These are phyloP conservation scores for Sordariomycetes sp. DNA, from an alignment of 2,329 filamentous ascomycete genomes.

Conservation along the genomic window DNA sequence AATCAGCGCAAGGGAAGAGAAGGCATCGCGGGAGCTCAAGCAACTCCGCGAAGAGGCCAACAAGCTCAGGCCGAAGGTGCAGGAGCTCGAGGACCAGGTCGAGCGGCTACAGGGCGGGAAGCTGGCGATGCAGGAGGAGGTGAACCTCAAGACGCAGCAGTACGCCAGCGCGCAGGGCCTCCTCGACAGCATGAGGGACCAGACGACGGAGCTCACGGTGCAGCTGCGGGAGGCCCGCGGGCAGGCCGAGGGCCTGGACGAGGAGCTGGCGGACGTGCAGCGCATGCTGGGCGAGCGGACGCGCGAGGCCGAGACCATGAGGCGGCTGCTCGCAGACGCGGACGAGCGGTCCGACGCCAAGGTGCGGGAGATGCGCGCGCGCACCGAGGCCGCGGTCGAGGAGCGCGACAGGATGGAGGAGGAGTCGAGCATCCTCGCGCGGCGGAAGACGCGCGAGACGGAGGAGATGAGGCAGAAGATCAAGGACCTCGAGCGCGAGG, in stretches of 20 bases:
- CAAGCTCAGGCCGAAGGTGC: slow-evolving; percentile 50
- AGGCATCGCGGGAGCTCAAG: slow-evolving; percentile 56
- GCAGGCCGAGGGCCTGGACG: slow-evolving; percentile 76
- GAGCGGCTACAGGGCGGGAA: slow-evolving; percentile 59
- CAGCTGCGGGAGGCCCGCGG: slow-evolving; percentile 85
- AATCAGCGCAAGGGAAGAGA: slow-evolving; percentile 62
- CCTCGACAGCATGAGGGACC: slow-evolving; percentile 86
- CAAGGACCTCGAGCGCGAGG: slow-evolving; percentile 69
- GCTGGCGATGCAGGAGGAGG: slow-evolving; percentile 61
- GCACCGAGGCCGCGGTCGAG: slow-evolving; percentile 83
- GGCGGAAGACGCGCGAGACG: slow-evolving; percentile 68
- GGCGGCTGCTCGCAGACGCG: slow-evolving; percentile 74
- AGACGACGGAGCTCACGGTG: slow-evolving; percentile 75
- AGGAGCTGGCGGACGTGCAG: slow-evolving; percentile 84
- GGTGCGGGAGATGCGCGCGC: slow-evolving; percentile 78
- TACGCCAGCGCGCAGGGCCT: slow-evolving; percentile 77
- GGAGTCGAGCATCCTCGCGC: slow-evolving; percentile 67
- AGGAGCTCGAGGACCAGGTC: slow-evolving; percentile 64
- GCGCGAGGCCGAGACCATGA: slow-evolving; percentile 90
- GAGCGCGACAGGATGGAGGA: slow-evolving; percentile 90
- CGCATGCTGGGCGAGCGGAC: slow-evolving; percentile 78
- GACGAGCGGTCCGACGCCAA: slow-evolving; percentile 73
- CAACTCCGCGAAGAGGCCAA: slow-evolving; percentile 62
- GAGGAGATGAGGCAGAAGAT: slow-evolving; percentile 76
- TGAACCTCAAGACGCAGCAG: slow-evolving; percentile 74